Evolutionary conservation across 2,329 filamentous ascomycete genomes (phyloP), one percentile per base, ranked within the genome.

Genomic region (Tolypocladium endophyticum): DNA sequence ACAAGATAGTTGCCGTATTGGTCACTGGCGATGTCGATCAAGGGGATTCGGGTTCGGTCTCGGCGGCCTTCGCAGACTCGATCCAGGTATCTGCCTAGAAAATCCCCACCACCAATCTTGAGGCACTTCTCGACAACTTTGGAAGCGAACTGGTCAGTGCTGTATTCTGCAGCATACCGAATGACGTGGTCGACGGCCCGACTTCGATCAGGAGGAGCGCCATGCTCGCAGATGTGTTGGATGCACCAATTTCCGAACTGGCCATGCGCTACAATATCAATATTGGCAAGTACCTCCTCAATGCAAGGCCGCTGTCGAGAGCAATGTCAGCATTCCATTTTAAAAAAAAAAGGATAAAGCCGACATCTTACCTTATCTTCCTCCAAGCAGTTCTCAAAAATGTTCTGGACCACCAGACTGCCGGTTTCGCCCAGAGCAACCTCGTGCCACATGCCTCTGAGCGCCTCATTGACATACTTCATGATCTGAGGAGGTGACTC

Each of bases 221-320:
- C 93, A 71, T 99, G 94, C 74, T 99, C 94, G 75, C 94, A 99
- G 68, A 99, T 92, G 75, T 99, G 94, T 76, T 99, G 94, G 69
- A 99, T 97, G 77, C 94, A 99, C 94, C 94, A 99, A 73, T 99
- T 99, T 59, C 94, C 94, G 71, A 99, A 99, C 72, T 99, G 94
- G 33, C 94, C 94, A 72, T 97, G 93, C 61, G 94, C 90, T 69
- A 99, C 92, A 63, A 96, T 89, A 75, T 99, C 92, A 67, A 99
- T 96, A 72, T 94, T 97, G 62, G 84, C 85, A 60, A 99, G 84
- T 45, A 99, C 94, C 74, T 99, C 94, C 73, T 96, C 92, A 70
- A 99, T 96, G 70, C 94, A 97, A 54, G 92, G 92, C 61, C 95
- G 92, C 92, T 96, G 66, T n/a, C 63, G 59, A 56, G 38, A 64